Conservation (phyloP, 768 basidiomycete species). For the Erythrobasidium yunnanense region DNA sequence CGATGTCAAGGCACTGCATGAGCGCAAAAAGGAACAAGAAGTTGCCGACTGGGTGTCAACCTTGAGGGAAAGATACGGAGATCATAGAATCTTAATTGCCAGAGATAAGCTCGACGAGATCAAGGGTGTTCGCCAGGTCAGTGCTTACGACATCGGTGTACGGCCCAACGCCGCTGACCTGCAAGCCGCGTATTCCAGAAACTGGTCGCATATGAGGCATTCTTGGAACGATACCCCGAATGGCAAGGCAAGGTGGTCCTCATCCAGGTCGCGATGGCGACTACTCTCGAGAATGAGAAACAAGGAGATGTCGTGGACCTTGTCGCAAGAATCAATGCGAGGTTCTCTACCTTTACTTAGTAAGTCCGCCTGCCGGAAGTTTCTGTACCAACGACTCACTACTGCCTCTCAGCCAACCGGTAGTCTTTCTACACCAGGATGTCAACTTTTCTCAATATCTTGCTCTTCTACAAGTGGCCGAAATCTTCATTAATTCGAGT, state of each 20-base stretch:
- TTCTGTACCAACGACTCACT: not conserved
- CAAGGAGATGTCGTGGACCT: conserved; percentile 64
- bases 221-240: conserved; percentile 67
- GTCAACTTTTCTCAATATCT: conserved; percentile 63
- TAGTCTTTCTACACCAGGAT: conserved; percentile 27
- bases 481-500: conserved; percentile 73
- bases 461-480: conserved; percentile 66
- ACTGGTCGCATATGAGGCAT: conserved; percentile 67
- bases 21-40: conserved; percentile 63
- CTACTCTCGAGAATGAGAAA: conserved; percentile 62
- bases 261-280: conserved; percentile 77
- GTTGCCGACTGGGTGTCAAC: conserved; percentile 71
- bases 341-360: conserved; percentile 53
- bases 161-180: conserved; percentile 37
- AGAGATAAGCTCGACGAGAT: conserved; percentile 80
- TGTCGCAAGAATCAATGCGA: conserved; percentile 68
- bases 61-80: conserved; percentile 68
- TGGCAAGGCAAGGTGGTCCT: conserved; percentile 68
- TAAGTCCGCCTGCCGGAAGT: not conserved
- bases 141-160: conserved; percentile 25
- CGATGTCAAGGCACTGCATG: conserved; percentile 72
- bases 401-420: not conserved
- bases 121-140: conserved; percentile 46
- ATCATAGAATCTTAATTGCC: conserved; percentile 77
- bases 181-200: conserved; percentile 76